phyloP scores from a whole-genome alignment of 2,329 filamentous ascomycete species.

The Fusarium sp. region DNA sequence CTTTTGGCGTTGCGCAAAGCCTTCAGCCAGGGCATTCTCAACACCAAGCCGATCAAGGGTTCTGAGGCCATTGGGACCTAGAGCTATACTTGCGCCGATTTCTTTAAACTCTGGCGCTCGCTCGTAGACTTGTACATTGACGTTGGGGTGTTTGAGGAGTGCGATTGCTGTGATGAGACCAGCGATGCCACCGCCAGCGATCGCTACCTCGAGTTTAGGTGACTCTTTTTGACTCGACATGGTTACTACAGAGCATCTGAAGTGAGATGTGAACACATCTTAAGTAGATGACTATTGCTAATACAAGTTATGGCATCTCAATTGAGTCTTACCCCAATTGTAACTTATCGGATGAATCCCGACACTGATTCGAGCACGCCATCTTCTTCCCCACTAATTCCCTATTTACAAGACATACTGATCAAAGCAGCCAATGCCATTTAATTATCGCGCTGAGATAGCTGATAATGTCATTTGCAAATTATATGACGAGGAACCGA shows the following conservation, averaged over 20 bases:
- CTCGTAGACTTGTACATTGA: conserved; percentile 60
- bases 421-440: neutral
- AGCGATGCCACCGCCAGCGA: conserved; percentile 60
- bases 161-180: conserved; percentile 58
- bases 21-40: neutral
- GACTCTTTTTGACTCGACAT: neutral
- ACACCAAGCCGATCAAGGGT: conserved; percentile 44
- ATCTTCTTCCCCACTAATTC: conserved; percentile 15
- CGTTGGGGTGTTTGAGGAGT: conserved; percentile 49
- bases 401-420: neutral
- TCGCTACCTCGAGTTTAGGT: conserved; percentile 45
- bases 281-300: neutral
- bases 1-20: neutral
- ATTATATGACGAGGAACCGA: neutral
- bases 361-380: conserved; percentile 6
- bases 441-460: neutral
- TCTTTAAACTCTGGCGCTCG: conserved; percentile 52
- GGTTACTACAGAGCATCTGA: rapidly evolving
- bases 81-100: conserved; percentile 51
- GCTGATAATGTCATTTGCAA: neutral
- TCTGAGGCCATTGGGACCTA: conserved; percentile 62
- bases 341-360: neutral
- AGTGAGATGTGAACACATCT: neutral
- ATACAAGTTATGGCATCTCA: conserved; percentile 10
- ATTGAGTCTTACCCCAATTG: neutral